phyloP scores from a whole-genome alignment of 805 yeast species.

The Isabelozyma pseudorhagii region DNA sequence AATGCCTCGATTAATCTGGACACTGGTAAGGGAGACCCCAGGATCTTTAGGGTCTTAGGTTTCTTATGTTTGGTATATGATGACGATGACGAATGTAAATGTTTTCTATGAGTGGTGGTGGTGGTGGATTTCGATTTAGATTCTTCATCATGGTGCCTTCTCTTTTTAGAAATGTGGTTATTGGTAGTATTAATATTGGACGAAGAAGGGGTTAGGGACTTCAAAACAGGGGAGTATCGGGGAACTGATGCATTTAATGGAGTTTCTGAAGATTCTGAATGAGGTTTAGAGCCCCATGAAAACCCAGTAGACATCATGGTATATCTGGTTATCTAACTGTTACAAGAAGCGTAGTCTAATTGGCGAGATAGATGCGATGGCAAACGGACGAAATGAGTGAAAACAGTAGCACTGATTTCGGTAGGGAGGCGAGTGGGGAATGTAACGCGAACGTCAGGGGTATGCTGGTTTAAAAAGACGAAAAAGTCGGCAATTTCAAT shows the following conservation, averaged over 20 bases:
- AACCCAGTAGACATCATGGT: slow-evolving; percentile 7
- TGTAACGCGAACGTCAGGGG: too few species aligned
- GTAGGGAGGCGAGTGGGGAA: too few species aligned
- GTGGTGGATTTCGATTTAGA: background rate
- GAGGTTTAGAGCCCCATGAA: slow-evolving; percentile 4
- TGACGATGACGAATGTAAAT: slow-evolving; percentile 2
- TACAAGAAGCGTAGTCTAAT: too few species aligned
- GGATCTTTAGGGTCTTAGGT: slow-evolving; percentile 41
- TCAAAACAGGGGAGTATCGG: slow-evolving; percentile 8
- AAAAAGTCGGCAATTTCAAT: too few species aligned
- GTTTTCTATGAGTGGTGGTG: background rate
- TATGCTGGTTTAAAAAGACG: too few species aligned
- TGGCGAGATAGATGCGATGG: background rate
- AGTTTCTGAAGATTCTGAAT: background rate
- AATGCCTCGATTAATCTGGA: slow-evolving; percentile 65
- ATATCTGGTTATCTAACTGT: background rate
- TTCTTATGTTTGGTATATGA: slow-evolving; percentile 18
- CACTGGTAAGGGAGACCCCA: slow-evolving; percentile 62
- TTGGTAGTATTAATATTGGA: background rate
- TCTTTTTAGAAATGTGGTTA: slow-evolving; percentile 6
- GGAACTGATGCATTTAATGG: slow-evolving; percentile 3
- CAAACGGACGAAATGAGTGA: background rate
- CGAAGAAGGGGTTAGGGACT: background rate
- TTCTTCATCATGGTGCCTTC: slow-evolving; percentile 12
- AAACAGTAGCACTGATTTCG: too few species aligned